Evolutionary conservation across 2,329 filamentous ascomycete genomes (phyloP).

Genomic region (Diaporthe caulivora): DNA sequence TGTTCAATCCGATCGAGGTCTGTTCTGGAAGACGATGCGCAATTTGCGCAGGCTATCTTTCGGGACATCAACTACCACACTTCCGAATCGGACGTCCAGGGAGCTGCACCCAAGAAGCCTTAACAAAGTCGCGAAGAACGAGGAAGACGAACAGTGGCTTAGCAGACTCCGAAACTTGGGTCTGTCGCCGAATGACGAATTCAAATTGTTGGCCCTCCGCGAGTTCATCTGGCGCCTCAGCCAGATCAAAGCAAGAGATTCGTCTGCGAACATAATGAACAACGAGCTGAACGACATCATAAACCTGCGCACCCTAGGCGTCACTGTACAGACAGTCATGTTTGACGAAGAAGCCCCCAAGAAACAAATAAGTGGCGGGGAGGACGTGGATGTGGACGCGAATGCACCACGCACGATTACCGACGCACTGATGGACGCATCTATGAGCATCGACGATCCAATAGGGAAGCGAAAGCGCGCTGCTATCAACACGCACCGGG

Average conservation of each 20-base stretch:
- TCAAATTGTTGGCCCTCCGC: conserved; percentile 85
- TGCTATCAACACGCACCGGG: conserved; percentile 63
- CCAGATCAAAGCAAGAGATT: conserved; percentile 73
- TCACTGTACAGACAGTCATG: conserved; percentile 89
- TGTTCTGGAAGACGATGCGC: conserved; percentile 87
- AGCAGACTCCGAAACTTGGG: conserved; percentile 85
- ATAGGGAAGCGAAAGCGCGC: conserved; percentile 65
- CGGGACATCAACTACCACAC: conserved; percentile 70
- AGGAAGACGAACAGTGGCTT: conserved; percentile 97
- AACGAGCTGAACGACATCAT: conserved; percentile 77
- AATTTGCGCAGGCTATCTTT: conserved; percentile 75
- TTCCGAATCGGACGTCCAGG: conserved; percentile 67
- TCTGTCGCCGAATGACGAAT: conserved; percentile 84
- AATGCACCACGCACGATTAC: conserved; percentile 80
- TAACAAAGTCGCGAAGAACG: conserved; percentile 78
- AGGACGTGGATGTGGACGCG: conserved; percentile 51
- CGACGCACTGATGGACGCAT: conserved; percentile 92
- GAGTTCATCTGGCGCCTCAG: conserved; percentile 94
- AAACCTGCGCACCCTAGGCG: conserved; percentile 78
- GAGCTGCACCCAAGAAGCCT: conserved; percentile 70
- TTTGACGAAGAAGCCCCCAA: conserved; percentile 82
- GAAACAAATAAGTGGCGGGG: conserved; percentile 49
- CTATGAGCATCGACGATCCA: conserved; percentile 84
- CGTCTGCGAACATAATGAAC: conserved; percentile 50
- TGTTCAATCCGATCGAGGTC: conserved; percentile 79